A percentile compares a stretch with the other conserved stretches of the same genome.
These are phyloP conservation scores for Carex scoparia DNA, from an alignment of 176 grass and related monocot genomes.

Conservation along the genomic window DNA sequence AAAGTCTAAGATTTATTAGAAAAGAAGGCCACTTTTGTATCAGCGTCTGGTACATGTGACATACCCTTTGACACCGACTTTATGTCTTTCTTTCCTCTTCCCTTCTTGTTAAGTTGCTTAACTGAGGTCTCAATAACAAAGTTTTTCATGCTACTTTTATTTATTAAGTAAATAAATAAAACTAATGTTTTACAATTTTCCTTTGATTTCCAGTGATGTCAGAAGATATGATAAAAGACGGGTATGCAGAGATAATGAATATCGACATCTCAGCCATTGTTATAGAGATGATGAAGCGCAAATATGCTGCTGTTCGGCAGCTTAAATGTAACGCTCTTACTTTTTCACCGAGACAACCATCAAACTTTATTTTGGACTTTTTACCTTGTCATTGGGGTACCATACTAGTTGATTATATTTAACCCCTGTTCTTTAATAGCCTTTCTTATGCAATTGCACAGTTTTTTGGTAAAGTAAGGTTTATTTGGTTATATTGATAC, in stretches of 20 bases:
- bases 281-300: conserved; percentile 90
- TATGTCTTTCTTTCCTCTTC: neutral
- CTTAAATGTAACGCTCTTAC: conserved; percentile 68
- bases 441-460: neutral
- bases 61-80: neutral
- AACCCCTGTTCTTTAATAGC: neutral
- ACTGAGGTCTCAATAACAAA: neutral
- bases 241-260: conserved; percentile 79
- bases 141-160: neutral
- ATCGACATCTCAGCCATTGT: conserved; percentile 89
- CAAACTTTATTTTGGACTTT: neutral
- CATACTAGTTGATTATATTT: neutral
- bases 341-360: neutral
- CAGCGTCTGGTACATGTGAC: neutral
- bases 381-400: neutral
- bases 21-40: neutral
- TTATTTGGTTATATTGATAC: neutral
- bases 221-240: conserved; percentile 93
- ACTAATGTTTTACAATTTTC: conserved; percentile 14
- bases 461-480: neutral
- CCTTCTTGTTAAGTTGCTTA: neutral
- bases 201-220: conserved; percentile 68
- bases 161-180: neutral
- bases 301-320: conserved; percentile 63
- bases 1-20: neutral